Evolutionary conservation across 1,139 yeast species (phyloP).

Genomic region (Protomyces gravidus): DNA sequence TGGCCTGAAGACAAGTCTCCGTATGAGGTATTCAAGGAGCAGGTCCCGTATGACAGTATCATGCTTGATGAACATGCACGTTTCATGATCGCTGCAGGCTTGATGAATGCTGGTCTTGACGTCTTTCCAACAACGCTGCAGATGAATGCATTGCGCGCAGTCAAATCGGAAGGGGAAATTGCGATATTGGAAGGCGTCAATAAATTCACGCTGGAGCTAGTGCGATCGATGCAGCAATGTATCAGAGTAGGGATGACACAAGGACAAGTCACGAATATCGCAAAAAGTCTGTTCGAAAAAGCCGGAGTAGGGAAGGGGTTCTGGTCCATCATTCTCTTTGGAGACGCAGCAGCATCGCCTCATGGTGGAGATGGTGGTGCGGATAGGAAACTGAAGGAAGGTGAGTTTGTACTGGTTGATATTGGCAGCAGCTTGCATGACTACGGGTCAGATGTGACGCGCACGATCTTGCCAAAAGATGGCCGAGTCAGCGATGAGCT

Average conservation of each 20-base stretch:
- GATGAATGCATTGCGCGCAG: constrained; percentile 12
- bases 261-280: not conserved
- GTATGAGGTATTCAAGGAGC: constrained; percentile 5
- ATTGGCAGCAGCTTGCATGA: constrained; percentile 20
- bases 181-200: constrained; percentile 20
- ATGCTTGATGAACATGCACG: constrained; percentile 25
- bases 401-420: constrained; percentile 26
- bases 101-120: constrained; percentile 2
- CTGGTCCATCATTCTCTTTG: constrained; percentile 26
- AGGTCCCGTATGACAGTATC: not conserved
- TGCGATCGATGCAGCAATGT: constrained; percentile 13
- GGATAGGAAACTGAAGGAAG: constrained; percentile 3
- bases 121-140: constrained; percentile 4
- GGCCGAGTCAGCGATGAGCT: not conserved
- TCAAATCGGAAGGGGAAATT: constrained; percentile 16
- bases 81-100: constrained; percentile 23
- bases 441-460: constrained; percentile 23
- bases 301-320: constrained; percentile 20
- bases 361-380: constrained; percentile 18
- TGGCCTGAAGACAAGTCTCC: constrained; percentile 29
- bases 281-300: constrained; percentile 1
- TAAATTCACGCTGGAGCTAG: constrained; percentile 9
- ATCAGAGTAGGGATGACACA: constrained; percentile 5
- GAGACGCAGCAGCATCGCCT: constrained; percentile 27
- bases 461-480: constrained; percentile 20